Conservation (phyloP, 208 protist species). For the Blechomonas ayalai region DNA sequence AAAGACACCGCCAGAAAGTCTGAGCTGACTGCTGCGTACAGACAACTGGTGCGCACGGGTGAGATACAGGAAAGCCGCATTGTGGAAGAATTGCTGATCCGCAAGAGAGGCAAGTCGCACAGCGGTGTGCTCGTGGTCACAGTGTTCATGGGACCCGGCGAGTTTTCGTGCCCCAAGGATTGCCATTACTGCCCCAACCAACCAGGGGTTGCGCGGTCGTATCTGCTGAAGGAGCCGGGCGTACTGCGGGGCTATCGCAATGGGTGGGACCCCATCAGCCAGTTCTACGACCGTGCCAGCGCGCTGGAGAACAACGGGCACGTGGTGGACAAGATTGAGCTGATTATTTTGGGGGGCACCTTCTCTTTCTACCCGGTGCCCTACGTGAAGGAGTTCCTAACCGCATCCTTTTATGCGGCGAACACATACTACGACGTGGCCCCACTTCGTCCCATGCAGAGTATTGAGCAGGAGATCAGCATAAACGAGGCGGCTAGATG, state of each 20-base stretch:
- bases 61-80: conserved; percentile 21
- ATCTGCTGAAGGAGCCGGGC: conserved; percentile 89
- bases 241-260: conserved; percentile 89
- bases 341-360: conserved; percentile 99
- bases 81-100: conserved; percentile 72
- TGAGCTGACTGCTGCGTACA: conserved; percentile 80
- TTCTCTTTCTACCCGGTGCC: conserved; percentile 96
- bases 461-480: conserved; percentile 72
- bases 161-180: conserved; percentile 91
- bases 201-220: conserved; percentile 84
- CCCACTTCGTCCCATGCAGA: conserved; percentile 48
- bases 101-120: conserved; percentile 81
- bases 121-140: conserved; percentile 91
- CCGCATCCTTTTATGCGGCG: conserved; percentile 87
- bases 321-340: conserved; percentile 96
- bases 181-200: conserved; percentile 94
- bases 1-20: conserved; percentile 86
- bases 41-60: conserved; percentile 64
- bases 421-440: conserved; percentile 84
- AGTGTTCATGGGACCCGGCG: conserved; percentile 86
- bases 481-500: conserved; percentile 90
- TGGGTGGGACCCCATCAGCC: conserved; percentile 83
- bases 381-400: conserved; percentile 92
- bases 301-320: conserved; percentile 90
- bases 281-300: conserved; percentile 90